Conservation (phyloP, 1,284 basidiomycete species). For the Ceratobasidium sp. region DNA sequence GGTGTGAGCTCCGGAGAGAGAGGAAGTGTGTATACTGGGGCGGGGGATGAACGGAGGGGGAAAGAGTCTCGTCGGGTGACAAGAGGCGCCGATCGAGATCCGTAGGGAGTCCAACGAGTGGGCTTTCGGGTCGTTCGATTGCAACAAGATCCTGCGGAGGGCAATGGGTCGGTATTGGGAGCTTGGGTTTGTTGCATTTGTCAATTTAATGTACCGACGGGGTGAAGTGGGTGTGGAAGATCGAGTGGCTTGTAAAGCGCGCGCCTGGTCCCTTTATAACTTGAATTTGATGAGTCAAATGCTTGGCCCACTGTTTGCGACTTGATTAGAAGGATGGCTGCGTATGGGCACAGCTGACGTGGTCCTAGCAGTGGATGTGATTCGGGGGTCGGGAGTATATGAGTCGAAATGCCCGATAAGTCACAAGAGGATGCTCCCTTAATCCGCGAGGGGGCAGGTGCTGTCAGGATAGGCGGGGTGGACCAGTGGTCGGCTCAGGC, state of each 20-base stretch:
- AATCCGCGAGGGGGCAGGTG: constrained; percentile 7
- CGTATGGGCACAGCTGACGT: constrained; percentile 18
- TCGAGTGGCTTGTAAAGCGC: constrained; percentile 6
- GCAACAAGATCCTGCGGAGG: constrained; percentile 1
- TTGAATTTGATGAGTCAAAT: constrained; percentile 13
- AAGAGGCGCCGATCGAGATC: constrained; percentile 30
- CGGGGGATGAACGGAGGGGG: not conserved
- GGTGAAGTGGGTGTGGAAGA: not conserved
- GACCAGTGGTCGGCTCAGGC: not conserved
- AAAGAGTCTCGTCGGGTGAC: constrained; percentile 19
- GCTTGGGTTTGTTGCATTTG: constrained; percentile 15
- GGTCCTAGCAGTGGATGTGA: not conserved
- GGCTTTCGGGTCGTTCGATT: constrained; percentile 25
- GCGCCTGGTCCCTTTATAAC: constrained; percentile 14
- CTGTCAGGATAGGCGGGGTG: not conserved
- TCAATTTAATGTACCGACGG: not conserved
- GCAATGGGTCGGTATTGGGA: constrained; percentile 29
- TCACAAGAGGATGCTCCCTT: not conserved
- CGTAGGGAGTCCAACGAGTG: constrained; percentile 26
- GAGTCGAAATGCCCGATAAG: not conserved
- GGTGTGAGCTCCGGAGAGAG: constrained; percentile 26
- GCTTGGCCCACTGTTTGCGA: not conserved
- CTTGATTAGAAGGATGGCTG: constrained; percentile 10
- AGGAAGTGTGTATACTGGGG: constrained; percentile 24
- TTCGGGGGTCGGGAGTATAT: not conserved